Evolutionary conservation across 176 grass and related monocot species (phyloP), one percentile per base, ranked within the genome.

Genomic region (Avena sativa): DNA sequence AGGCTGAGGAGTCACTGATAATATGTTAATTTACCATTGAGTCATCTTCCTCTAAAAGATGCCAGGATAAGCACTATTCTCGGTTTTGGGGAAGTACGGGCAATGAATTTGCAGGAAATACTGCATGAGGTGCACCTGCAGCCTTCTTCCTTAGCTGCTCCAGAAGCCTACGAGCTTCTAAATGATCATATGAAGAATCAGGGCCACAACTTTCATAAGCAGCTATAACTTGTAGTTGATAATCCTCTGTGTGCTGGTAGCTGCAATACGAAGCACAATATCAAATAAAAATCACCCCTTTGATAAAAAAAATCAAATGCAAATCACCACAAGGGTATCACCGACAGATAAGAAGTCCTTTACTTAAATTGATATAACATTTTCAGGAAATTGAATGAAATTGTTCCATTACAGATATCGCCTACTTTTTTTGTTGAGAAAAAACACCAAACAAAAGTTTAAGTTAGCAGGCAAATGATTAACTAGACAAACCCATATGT

Each of bases 91-190:
- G 83, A 38, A 86, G 79, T 44, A 81, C 5, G 0, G 94, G 94
- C 59, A 95, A 21, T 23, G 89, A 38, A 63, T 95, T 73, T 82
- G 91, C 94, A 71, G 94, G 91, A 83, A 93, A 93, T 72, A 87
- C 89, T 66, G 89, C 91, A 88, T 74, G 15, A 77, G 20, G 66
- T 59, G 23, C 75, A n/a, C 91, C 93, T 85, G 80, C 68, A 0
- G 84, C 81, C 85, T 93, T 93, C 80, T 67, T 88, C 89, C 34
- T 93, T 38, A 91, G 25, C 87, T 95, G 91, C 79, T 83, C 46
- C 30, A 65, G 59, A 85, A 92, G 88, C 34, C 93, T 82, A 11
- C 23, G 12, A 76, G 93, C 78, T 80, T 95, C 93, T 85, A 60
- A 83, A 25, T 81, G 26, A 0, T 93, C 93, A 53, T 75, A 51